These are phyloP conservation scores for Auriscalpium microsporum DNA, from an alignment of 768 basidiomycete genomes.

Conservation along the genomic window DNA sequence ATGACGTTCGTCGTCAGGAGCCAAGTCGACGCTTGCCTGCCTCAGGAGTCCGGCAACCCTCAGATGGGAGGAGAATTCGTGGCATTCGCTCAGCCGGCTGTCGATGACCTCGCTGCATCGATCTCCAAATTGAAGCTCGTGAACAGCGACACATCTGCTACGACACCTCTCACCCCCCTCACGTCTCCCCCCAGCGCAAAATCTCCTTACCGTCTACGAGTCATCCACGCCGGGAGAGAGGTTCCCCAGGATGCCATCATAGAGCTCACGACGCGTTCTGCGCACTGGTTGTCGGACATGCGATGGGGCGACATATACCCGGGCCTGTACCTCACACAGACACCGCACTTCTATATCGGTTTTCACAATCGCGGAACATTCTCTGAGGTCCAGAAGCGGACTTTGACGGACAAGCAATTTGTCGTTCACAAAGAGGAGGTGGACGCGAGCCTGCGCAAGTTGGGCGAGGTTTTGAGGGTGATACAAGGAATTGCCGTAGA, in stretches of 20 bases:
- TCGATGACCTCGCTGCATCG: neutral
- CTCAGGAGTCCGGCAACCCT: neutral
- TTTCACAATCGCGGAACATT: conserved; percentile 48
- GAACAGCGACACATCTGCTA: neutral
- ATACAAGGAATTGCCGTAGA: conserved; percentile 15
- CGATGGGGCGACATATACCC: conserved; percentile 55
- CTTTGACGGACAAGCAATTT: conserved; percentile 17
- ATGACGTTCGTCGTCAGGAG: conserved; percentile 53
- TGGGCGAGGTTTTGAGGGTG: conserved; percentile 13
- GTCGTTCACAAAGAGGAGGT: conserved; percentile 13
- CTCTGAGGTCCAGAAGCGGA: conserved; percentile 35
- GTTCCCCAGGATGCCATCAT: conserved; percentile 9
- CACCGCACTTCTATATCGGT: conserved; percentile 50
- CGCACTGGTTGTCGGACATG: conserved; percentile 16
- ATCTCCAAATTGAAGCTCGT: neutral
- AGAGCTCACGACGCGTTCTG: conserved; percentile 24
- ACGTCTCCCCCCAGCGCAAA: neutral
- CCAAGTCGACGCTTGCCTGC: conserved; percentile 36
- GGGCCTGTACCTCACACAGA: conserved; percentile 63
- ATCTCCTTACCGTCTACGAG: neutral
- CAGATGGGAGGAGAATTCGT: neutral
- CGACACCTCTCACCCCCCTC: neutral
- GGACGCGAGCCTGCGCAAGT: conserved; percentile 18
- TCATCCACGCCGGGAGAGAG: neutral
- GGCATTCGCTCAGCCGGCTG: neutral